phyloP scores from a whole-genome alignment of 257 asterid species.

The Hygrophila difformis region DNA sequence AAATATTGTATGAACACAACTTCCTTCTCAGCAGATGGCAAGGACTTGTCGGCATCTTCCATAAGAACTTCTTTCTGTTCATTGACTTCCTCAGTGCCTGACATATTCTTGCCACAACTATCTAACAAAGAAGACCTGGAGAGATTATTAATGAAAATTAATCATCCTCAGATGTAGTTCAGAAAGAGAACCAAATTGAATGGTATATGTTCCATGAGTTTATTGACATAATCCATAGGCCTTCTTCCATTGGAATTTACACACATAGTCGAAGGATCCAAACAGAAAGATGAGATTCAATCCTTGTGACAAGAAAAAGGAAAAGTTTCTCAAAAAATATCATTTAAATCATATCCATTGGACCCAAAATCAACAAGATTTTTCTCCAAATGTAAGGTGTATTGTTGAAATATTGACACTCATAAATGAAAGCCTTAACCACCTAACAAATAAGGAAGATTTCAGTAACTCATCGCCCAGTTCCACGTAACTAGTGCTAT shows the following conservation, averaged over 20 bases:
- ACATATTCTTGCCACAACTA: slow-evolving; percentile 43
- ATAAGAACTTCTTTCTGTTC: slow-evolving; percentile 40
- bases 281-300: slow-evolving; percentile 5
- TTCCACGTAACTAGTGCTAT: no score
- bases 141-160: neutral
- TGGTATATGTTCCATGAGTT: neutral
- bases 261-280: slow-evolving; percentile 4
- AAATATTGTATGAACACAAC: slow-evolving; percentile 31
- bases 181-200: neutral
- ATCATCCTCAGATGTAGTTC: neutral
- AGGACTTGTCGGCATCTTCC: slow-evolving; percentile 53
- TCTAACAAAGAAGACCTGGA: slow-evolving; percentile 25
- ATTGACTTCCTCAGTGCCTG: slow-evolving; percentile 67
- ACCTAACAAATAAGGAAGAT: no score
- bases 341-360: neutral
- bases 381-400: no score
- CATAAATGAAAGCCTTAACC: no score
- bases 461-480: no score
- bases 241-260: neutral
- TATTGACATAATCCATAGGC: neutral
- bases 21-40: slow-evolving; percentile 59
- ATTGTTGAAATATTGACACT: no score
- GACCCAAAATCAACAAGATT: no score
- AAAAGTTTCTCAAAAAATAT: neutral
- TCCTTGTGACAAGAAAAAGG: slow-evolving; percentile 3